Base-by-base conservation (phyloP, 192 early-diverging fungal species). In the Gonapodya prolifera region DNA sequence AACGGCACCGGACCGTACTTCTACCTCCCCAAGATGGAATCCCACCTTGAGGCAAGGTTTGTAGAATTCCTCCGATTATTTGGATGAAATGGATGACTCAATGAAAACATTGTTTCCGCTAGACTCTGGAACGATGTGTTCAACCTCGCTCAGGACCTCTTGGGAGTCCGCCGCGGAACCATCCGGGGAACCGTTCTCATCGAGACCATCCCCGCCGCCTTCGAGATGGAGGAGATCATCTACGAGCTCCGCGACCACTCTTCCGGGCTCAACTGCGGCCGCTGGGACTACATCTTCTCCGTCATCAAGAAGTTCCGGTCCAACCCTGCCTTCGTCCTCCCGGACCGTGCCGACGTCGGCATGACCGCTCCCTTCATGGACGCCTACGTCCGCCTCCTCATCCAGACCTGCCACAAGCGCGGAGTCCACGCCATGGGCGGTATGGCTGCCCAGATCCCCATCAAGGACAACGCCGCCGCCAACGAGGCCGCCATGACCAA, bases 141-240 rank as follows among this genome's bases (percentile, higher is more conserved):
- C 89, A 96, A 96, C 86, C 83, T 94, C 28, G 84, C 95, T 30
- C 97, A 99, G 85, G 97, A 99, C 84, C 87, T 90, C 83, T 80
- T 96, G 75, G 87, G 84, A 75, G 84, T 99, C 45, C 94, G 95
- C 33, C 93, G 95, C 76, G 97, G 97, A 29, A 97, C 95, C 77
- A 96, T 99, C 81, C 94, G 97, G 82, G 95, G 88, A 45, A 99
- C 97, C 28, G 94, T 96, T 34, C 86, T 99, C 80, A 99, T 99
- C 79, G 97, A 99, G 85, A 99, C 97, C 75, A 96, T 99, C 83
- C 85, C 95, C 70, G 97, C 94, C 1, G 91, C 95, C 34, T 99
- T 94, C 83, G 95, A 99, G 86, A 99, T 99, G 97, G 97, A 99
- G 79, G 97, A 99, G 86, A 96, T 98, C 82, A 98, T 98, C 85